Evolutionary conservation across 2,329 filamentous ascomycete genomes (phyloP).

Genomic region (Albophoma yamanashiensis): DNA sequence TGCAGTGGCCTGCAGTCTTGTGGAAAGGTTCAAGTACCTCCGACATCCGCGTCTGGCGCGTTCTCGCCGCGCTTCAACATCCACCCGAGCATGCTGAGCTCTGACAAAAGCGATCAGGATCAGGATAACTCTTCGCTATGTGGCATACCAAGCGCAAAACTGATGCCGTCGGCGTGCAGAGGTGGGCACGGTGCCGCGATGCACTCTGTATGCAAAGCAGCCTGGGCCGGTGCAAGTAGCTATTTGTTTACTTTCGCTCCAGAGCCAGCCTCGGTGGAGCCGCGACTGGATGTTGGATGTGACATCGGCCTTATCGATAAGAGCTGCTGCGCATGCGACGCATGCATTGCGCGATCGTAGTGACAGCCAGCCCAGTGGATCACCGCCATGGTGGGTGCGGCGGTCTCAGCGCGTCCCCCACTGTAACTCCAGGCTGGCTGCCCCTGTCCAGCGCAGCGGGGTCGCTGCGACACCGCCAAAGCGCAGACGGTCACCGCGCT

Average conservation of each 20-base stretch:
- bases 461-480: background rate
- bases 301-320: background rate
- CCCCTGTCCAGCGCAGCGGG: background rate
- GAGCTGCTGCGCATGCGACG: too few relatives aligned
- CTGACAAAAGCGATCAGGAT: background rate
- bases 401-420: background rate
- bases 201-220: background rate
- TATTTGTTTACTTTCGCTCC: background rate
- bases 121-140: background rate
- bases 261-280: background rate
- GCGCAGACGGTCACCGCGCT: background rate
- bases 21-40: slow-evolving; percentile 5
- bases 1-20: background rate
- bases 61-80: slow-evolving; percentile 37
- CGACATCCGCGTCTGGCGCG: slow-evolving; percentile 21
- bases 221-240: too few relatives aligned
- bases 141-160: background rate
- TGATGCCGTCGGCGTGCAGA: background rate
- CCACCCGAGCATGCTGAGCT: slow-evolving; percentile 44
- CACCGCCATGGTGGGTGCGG: background rate
- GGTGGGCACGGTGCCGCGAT: background rate
- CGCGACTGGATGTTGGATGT: background rate
- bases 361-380: background rate
- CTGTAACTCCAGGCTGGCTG: background rate
- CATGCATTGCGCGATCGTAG: too few relatives aligned